A percentile compares a stretch with the other conserved stretches of the same genome.
phyloP scores from a whole-genome alignment of 441 rosid species.

The Arabidopsis hybrid region DNA sequence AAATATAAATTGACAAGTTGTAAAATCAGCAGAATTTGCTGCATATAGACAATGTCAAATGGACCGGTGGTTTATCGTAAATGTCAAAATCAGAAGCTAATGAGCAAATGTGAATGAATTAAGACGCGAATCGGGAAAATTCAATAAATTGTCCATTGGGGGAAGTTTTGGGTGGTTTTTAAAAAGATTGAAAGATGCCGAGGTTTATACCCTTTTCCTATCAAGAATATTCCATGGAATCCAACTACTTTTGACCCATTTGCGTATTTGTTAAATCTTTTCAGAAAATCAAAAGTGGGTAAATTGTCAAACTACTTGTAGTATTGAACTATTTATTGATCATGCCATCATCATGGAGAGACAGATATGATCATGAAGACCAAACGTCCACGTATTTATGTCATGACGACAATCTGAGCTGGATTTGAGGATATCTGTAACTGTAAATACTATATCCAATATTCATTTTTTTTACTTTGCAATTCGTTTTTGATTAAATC shows the following conservation, averaged over 20 bases:
- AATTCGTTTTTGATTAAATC: no score
- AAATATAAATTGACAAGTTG: slow-evolving; percentile 3
- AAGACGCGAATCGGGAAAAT: slow-evolving; percentile 21
- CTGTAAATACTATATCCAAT: background rate
- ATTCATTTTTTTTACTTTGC: no score
- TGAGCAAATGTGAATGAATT: slow-evolving; percentile 12
- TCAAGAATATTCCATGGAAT: slow-evolving; percentile 38
- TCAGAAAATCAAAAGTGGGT: background rate
- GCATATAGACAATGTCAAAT: slow-evolving; percentile 24
- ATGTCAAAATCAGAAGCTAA: no score
- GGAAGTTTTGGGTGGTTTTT: background rate
- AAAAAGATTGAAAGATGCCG: slow-evolving; percentile 32
- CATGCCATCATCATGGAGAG: background rate
- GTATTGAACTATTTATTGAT: background rate
- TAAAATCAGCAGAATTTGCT: background rate
- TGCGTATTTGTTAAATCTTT: background rate
- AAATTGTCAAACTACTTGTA: slow-evolving; percentile 7
- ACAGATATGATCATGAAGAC: slow-evolving; percentile 19
- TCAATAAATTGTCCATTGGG: background rate
- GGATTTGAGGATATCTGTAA: background rate
- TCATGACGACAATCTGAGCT: background rate
- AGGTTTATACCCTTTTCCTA: slow-evolving; percentile 41
- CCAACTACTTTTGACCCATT: slow-evolving; percentile 24
- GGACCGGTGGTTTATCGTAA: no score
- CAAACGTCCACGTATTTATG: slow-evolving; percentile 11